Percentiles rank a stretch among this genome's conserved stretches.
Conservation (phyloP, 2,329 filamentous ascomycete species). For the Metarhizium humberi region DNA sequence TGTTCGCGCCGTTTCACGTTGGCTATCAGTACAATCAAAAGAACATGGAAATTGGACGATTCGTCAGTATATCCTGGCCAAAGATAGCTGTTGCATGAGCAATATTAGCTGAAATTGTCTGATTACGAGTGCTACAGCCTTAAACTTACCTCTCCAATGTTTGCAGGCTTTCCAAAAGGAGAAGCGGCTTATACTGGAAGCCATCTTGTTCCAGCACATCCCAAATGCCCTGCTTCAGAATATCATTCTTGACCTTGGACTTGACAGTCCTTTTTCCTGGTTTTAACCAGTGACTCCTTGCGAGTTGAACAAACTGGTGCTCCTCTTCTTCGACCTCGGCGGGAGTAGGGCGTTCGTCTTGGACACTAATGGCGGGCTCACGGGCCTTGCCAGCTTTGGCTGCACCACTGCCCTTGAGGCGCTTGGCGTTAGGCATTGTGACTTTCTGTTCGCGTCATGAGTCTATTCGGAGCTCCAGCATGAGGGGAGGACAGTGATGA, state of each 20-base stretch:
- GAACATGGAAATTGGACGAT: constrained; percentile 82
- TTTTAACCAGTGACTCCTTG: constrained; percentile 78
- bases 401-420: constrained; percentile 44
- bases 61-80: constrained; percentile 91
- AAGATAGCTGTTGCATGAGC: constrained; percentile 53
- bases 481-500: background rate
- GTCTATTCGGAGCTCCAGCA: background rate
- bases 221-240: constrained; percentile 84
- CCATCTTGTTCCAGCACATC: constrained; percentile 73
- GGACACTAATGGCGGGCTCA: constrained; percentile 28
- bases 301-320: constrained; percentile 64
- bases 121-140: background rate
- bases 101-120: background rate
- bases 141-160: constrained; percentile 63
- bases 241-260: constrained; percentile 69
- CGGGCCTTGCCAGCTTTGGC: constrained; percentile 24
- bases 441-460: constrained; percentile 2
- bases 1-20: constrained; percentile 85
- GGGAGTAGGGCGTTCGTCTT: constrained; percentile 40
- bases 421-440: constrained; percentile 50
- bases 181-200: constrained; percentile 68
- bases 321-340: constrained; percentile 64
- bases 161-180: constrained; percentile 83
- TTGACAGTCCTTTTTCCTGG: constrained; percentile 49
- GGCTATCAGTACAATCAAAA: constrained; percentile 75